Evolutionary conservation across 768 basidiomycete species (phyloP).

Genomic region (Lyophyllum atratum): DNA sequence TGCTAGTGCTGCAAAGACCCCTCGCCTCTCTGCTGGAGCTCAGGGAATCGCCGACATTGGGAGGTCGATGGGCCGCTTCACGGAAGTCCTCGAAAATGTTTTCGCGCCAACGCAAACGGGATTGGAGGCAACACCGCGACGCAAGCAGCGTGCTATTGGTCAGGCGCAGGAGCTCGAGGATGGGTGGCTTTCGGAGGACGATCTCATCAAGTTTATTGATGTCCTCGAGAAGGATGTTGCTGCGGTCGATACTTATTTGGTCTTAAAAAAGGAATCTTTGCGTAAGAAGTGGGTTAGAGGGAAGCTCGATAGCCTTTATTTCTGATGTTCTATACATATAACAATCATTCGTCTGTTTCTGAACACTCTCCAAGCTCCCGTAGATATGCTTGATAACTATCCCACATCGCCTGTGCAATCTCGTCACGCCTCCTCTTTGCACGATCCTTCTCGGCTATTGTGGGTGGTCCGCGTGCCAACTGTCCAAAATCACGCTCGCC

Average conservation of each 20-base stretch:
- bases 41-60: too few species aligned
- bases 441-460: neutral
- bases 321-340: neutral
- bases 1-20: too few species aligned
- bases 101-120: neutral
- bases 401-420: slow-evolving; percentile 6
- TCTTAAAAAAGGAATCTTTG: neutral
- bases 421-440: neutral
- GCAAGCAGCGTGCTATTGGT: neutral
- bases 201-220: neutral
- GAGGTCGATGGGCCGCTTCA: neutral
- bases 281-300: neutral
- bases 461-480: neutral
- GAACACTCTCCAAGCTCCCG: neutral
- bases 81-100: neutral
- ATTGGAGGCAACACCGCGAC: neutral
- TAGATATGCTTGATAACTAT: neutral
- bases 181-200: slow-evolving; percentile 4
- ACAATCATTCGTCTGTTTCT: neutral
- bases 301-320: neutral
- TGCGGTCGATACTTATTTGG: neutral
- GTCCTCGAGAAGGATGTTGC: neutral
- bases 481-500: neutral
- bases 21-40: neutral
- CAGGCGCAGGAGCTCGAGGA: slow-evolving; percentile 2